These are phyloP conservation scores for Colletotrichum melonis DNA, from an alignment of 2,329 filamentous ascomycete genomes.

Conservation along the genomic window DNA sequence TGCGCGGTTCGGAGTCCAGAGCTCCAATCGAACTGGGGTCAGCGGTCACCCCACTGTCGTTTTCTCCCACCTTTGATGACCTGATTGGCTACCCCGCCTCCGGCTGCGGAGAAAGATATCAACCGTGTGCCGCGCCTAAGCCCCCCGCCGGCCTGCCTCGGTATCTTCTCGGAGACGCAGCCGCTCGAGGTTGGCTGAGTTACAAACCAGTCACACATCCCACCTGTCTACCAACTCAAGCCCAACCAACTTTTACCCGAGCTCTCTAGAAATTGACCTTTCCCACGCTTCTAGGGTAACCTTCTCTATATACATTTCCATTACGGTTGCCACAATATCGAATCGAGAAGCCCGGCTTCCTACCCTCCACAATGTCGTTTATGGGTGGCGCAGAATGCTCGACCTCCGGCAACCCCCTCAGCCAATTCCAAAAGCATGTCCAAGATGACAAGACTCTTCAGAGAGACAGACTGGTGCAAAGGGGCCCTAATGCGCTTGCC, in stretches of 20 bases:
- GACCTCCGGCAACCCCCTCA: conserved; percentile 93
- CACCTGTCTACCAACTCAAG: neutral
- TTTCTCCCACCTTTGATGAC: neutral
- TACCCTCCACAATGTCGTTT: conserved; percentile 80
- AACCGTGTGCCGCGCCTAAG: conserved; percentile 21
- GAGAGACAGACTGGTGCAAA: conserved; percentile 85
- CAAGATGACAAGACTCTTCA: conserved; percentile 96
- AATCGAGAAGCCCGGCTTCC: neutral
- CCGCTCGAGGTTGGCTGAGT: conserved; percentile 6
- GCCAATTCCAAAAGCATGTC: conserved; percentile 97
- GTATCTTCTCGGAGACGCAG: conserved; percentile 30
- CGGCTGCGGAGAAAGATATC: conserved; percentile 33
- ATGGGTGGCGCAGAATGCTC: conserved; percentile 97
- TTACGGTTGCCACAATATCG: neutral
- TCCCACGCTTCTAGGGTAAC: neutral
- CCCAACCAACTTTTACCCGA: neutral
- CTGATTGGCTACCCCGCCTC: conserved; percentile 32
- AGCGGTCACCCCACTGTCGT: conserved; percentile 5
- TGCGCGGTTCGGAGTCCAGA: conserved; percentile 16
- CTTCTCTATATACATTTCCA: neutral
- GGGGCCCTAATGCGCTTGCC: conserved; percentile 76
- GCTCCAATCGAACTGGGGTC: conserved; percentile 5
- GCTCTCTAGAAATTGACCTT: neutral
- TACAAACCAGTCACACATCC: conserved; percentile 19
- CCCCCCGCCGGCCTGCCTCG: conserved; percentile 34